phyloP scores from a whole-genome alignment of 192 early-diverging fungal species.

The Umbelopsis ramanniana region DNA sequence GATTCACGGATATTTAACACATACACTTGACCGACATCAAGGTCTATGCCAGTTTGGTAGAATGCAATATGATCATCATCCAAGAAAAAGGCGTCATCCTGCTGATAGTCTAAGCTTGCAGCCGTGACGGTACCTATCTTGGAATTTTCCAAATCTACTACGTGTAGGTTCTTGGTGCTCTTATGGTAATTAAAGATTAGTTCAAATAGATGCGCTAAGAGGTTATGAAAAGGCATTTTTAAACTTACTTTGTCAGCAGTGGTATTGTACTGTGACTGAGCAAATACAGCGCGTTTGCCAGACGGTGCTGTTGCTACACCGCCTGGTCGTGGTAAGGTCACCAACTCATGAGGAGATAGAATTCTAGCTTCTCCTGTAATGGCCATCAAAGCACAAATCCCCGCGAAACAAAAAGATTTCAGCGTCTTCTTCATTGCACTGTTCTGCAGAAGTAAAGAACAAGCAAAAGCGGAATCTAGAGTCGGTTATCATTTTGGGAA shows the following conservation, averaged over 20 bases:
- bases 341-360: conserved; percentile 65
- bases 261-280: conserved; percentile 64
- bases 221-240: neutral
- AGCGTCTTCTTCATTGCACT: conserved; percentile 12
- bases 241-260: conserved; percentile 42
- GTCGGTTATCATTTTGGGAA: conserved; percentile 1
- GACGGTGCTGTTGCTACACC: conserved; percentile 55
- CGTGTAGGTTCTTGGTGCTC: conserved; percentile 56
- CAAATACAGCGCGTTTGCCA: conserved; percentile 56
- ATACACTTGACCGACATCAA: conserved; percentile 47
- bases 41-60: conserved; percentile 27
- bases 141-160: conserved; percentile 48
- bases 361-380: conserved; percentile 31
- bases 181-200: conserved; percentile 22
- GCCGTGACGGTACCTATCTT: conserved; percentile 48
- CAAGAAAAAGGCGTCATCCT: conserved; percentile 53
- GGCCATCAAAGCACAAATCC: conserved; percentile 18
- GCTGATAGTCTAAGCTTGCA: conserved; percentile 39
- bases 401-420: conserved; percentile 20
- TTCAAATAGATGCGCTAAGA: neutral
- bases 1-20: conserved; percentile 38
- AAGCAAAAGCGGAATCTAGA: neutral
- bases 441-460: neutral
- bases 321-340: conserved; percentile 63
- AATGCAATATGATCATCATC: conserved; percentile 51